Evolutionary conservation across 2,329 filamentous ascomycete species (phyloP).

Genomic region (Fusarium scirpi): DNA sequence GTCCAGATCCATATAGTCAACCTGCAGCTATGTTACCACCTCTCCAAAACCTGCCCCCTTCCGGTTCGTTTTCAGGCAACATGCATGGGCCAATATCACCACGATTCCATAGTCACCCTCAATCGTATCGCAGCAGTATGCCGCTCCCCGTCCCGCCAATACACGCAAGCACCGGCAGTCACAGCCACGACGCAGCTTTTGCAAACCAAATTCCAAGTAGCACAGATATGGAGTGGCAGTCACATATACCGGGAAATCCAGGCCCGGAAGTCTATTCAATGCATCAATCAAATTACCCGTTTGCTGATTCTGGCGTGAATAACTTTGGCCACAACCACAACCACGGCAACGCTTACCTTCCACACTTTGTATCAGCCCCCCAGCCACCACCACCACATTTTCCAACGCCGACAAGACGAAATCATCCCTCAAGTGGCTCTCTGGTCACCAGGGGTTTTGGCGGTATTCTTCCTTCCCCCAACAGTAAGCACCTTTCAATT

Average conservation of each 20-base stretch:
- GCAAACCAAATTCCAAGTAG: constrained; percentile 38
- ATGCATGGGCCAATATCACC: constrained; percentile 31
- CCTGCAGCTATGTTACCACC: constrained; percentile 43
- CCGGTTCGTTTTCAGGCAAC: constrained; percentile 27
- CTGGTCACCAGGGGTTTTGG: constrained; percentile 35
- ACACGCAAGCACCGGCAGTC: constrained; percentile 8
- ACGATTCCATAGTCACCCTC: constrained; percentile 27
- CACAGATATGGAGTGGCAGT: constrained; percentile 38
- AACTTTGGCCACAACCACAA: constrained; percentile 35
- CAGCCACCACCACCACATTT: constrained; percentile 33
- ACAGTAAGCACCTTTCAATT: constrained; percentile 34
- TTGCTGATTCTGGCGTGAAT: constrained; percentile 36
- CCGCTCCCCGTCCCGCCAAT: constrained; percentile 13
- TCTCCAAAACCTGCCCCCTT: constrained; percentile 32
- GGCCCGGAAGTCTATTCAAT: constrained; percentile 42
- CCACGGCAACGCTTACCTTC: constrained; percentile 21
- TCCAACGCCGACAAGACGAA: constrained; percentile 31
- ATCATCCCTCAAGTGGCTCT: constrained; percentile 29
- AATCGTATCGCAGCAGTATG: constrained; percentile 30
- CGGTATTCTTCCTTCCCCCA: constrained; percentile 38
- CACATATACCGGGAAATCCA: constrained; percentile 23
- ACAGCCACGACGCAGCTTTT: constrained; percentile 38
- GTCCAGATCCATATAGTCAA: constrained; percentile 38
- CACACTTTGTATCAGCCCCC: constrained; percentile 30
- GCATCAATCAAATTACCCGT: constrained; percentile 34